Evolutionary conservation across 2,329 filamentous ascomycete species (phyloP).

Genomic region (Exophiala sp.): DNA sequence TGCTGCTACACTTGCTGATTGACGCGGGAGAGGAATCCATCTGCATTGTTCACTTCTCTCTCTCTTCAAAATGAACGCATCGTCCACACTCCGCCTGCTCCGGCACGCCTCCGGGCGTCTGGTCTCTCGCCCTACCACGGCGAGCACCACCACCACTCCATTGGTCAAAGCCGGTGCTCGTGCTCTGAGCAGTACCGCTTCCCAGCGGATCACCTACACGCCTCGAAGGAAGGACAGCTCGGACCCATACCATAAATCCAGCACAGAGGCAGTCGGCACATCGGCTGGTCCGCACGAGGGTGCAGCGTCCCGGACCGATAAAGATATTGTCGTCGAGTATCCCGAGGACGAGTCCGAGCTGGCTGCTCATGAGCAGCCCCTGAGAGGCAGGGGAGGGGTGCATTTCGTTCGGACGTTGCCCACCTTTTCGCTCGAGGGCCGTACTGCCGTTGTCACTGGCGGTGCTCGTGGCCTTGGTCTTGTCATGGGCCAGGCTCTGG

Average conservation of each 20-base stretch:
- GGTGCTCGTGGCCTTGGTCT: slow-evolving; percentile 83
- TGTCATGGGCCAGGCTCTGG: slow-evolving; percentile 87
- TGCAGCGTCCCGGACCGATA: slow-evolving; percentile 71
- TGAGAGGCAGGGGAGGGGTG: slow-evolving; percentile 69
- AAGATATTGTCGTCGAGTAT: slow-evolving; percentile 71
- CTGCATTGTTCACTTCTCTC: not conserved
- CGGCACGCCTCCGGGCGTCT: slow-evolving; percentile 9
- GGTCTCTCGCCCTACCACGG: not conserved
- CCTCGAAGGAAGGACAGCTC: slow-evolving; percentile 14
- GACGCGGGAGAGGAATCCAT: too few species aligned
- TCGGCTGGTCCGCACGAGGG: slow-evolving; percentile 49
- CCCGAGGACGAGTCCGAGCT: slow-evolving; percentile 63
- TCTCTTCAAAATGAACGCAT: slow-evolving; percentile 14
- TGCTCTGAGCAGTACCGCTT: slow-evolving; percentile 10
- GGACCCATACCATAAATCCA: slow-evolving; percentile 27
- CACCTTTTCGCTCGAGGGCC: slow-evolving; percentile 78
- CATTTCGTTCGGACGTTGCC: slow-evolving; percentile 81
- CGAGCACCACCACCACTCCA: not conserved
- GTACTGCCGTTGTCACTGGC: slow-evolving; percentile 79
- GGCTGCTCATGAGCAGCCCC: slow-evolving; percentile 59
- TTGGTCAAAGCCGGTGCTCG: slow-evolving; percentile 5
- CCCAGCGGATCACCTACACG: slow-evolving; percentile 5
- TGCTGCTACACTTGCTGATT: too few species aligned
- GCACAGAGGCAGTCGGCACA: slow-evolving; percentile 31
- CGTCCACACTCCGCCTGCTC: slow-evolving; percentile 10